These are phyloP conservation scores for Cinnamomum chago DNA, from an alignment of 164 flowering plant genomes.

Conservation along the genomic window DNA sequence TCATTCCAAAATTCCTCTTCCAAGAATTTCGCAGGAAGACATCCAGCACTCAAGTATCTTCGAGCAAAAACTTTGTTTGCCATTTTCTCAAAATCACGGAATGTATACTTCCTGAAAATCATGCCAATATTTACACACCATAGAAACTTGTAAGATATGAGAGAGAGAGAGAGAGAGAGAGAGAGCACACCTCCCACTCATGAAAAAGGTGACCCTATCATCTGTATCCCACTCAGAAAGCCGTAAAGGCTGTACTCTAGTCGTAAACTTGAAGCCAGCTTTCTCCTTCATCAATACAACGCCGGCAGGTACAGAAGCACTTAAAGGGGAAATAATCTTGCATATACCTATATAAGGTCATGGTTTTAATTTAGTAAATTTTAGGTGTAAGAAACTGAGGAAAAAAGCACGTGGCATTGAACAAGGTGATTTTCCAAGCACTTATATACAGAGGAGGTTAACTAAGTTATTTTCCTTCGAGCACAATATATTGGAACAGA, in stretches of 20 bases:
- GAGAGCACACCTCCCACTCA: slow-evolving; percentile 83
- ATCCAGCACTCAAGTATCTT: slow-evolving; percentile 79
- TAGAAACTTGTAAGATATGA: slow-evolving; percentile 6
- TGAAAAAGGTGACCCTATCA: slow-evolving; percentile 84
- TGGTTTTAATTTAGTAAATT: neutral
- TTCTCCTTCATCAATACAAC: slow-evolving; percentile 89
- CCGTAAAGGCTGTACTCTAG: slow-evolving; percentile 95
- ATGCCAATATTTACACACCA: slow-evolving; percentile 22
- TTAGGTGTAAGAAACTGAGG: neutral
- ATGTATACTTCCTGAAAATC: slow-evolving; percentile 79
- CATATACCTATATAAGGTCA: slow-evolving; percentile 64
- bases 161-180: neutral
- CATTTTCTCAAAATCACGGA: slow-evolving; percentile 95
- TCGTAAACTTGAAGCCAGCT: slow-evolving; percentile 82
- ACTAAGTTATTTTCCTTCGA: too few species aligned
- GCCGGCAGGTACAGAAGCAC: slow-evolving; percentile 96
- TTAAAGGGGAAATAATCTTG: slow-evolving; percentile 89
- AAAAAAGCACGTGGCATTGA: neutral
- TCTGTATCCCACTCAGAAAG: slow-evolving; percentile 91
- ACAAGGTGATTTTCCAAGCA: neutral
- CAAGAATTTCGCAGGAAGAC: slow-evolving; percentile 80
- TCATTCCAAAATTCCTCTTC: slow-evolving; percentile 98
- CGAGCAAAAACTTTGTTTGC: slow-evolving; percentile 96
- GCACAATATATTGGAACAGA: too few species aligned
- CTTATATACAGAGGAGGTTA: neutral